phyloP scores from a whole-genome alignment of 202 grass and related monocot genomes.

The Eragrostis tef region DNA sequence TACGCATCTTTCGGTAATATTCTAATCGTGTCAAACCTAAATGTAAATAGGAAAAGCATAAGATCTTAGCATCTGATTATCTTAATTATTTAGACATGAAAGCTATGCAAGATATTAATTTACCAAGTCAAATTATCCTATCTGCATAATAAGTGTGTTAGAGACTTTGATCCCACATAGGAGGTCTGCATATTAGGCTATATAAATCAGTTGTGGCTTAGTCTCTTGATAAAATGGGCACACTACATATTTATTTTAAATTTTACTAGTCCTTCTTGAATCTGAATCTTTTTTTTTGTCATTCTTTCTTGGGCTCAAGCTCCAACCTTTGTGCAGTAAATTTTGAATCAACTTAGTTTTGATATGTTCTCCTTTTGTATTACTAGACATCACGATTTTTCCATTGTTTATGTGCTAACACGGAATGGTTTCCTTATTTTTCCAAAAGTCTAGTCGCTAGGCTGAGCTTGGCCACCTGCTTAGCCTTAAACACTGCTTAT shows the following conservation, averaged over 20 bases:
- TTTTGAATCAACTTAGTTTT: not conserved
- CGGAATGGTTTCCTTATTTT: not conserved
- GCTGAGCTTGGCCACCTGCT: no score
- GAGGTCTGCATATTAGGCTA: not conserved
- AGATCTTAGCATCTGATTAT: not conserved
- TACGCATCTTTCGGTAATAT: not conserved
- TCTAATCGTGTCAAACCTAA: not conserved
- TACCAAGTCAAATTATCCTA: not conserved
- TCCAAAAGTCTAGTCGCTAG: not conserved
- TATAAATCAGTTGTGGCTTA: not conserved
- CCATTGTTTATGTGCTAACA: not conserved
- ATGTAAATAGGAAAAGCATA: not conserved
- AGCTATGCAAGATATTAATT: slow-evolving; percentile 10
- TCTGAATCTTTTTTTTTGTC: not conserved
- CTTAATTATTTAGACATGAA: not conserved
- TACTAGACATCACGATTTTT: not conserved
- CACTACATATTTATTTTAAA: not conserved
- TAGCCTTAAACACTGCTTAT: not conserved
- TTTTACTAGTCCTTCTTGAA: not conserved
- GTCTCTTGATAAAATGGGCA: not conserved
- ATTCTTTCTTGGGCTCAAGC: not conserved
- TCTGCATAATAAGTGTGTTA: not conserved
- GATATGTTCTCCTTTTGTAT: not conserved
- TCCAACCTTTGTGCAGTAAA: not conserved
- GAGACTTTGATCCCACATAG: not conserved